Base-by-base conservation (phyloP, 768 basidiomycete genomes). In the Serendipita sp. region DNA sequence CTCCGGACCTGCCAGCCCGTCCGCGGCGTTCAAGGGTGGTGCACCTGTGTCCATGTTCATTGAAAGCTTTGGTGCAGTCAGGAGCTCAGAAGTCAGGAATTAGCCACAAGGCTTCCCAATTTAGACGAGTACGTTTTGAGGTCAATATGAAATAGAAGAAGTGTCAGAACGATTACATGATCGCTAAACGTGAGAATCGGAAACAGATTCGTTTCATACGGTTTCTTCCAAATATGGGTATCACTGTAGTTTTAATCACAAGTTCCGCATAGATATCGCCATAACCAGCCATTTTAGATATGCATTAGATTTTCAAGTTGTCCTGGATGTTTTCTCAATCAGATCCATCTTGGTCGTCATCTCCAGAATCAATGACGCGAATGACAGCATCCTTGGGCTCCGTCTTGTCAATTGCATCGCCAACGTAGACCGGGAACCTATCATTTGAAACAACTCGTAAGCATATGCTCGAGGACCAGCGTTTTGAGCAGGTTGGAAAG, bases 341-440 rank as follows among this genome's bases (percentile, higher is more conserved):
- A 43, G 13, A 50, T n/a, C n/a, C 20, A 11, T 50, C 45, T 9
- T 50, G 9, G 28, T 50, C 45, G 28, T 28, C 53, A 33, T 58
- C 53, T 4, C 24, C 53, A 28, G 20, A 22, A 33, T 58, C 53
- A 28, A 58, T 28, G n/a, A 33, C 20, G 53, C 53, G 79, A 4
- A 82, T 71, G 62, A 78, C 78, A 3, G 80, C 81, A 68, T 83
- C 82, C 68, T 80, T 83, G 0, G 82, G 76, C 61, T 72, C 70
- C 17, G 73, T 73, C 68, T 83, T 83, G 66, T 83, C 82, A 30
- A 73, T 65, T 0, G 80, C 78, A 64, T 79, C 74, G 1, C 81
- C 80, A 51, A 82, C 66, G 64, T 70, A 83, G 0, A 79, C 77
- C 0, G 82, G 82, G 71, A 82, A 82, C 14, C 38, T 38, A 38